These are phyloP conservation scores for Wallacemonas collosoma DNA, from an alignment of 208 protist species.

Conservation along the genomic window DNA sequence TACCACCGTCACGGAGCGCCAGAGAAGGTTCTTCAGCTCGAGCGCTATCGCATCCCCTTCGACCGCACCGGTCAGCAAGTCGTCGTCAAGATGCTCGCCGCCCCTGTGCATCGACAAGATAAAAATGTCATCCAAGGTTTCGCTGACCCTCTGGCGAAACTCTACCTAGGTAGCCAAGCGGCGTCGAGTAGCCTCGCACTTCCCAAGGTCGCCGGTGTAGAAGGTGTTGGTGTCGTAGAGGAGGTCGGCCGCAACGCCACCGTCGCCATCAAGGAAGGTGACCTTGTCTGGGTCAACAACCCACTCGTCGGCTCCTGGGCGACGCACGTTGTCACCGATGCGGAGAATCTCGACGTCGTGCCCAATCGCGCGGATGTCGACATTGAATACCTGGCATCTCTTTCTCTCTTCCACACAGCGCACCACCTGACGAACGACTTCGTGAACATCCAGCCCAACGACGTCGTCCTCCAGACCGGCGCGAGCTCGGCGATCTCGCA, in stretches of 20 bases:
- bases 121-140: conserved; percentile 95
- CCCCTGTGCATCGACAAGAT: conserved; percentile 96
- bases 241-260: conserved; percentile 85
- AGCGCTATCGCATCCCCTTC: conserved; percentile 87
- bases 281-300: conserved; percentile 95
- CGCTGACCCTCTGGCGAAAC: conserved; percentile 47
- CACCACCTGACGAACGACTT: conserved; percentile 96
- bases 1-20: conserved; percentile 83
- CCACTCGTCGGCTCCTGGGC: conserved; percentile 90
- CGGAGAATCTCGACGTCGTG: conserved; percentile 84
- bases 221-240: conserved; percentile 96
- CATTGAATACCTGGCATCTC: conserved; percentile 92
- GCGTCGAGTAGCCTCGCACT: conserved; percentile 14
- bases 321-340: conserved; percentile 88
- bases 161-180: conserved; percentile 20
- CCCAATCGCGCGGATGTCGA: conserved; percentile 89
- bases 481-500: conserved; percentile 86
- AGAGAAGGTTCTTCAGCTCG: conserved; percentile 78
- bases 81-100: conserved; percentile 95
- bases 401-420: conserved; percentile 97
- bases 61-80: conserved; percentile 82
- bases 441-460: conserved; percentile 89
- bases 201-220: conserved; percentile 86
- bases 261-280: conserved; percentile 77
- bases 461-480: conserved; percentile 87